Base-by-base conservation (phyloP, 495 filamentous ascomycete species). In the Beverwykella pulmonaria region DNA sequence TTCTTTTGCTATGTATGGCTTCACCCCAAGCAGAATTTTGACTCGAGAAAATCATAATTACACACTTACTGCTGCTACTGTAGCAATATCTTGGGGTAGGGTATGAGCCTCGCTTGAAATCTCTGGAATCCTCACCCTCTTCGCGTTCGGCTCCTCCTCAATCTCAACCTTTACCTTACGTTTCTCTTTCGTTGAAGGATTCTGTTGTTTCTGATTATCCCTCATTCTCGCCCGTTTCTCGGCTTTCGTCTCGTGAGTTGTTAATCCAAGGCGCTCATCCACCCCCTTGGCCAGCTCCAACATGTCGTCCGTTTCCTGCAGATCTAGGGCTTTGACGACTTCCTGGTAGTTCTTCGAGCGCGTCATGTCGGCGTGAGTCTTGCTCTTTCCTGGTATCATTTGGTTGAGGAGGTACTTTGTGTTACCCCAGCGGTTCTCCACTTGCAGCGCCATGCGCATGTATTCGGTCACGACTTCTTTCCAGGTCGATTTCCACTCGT, bases 321-420 rank as follows among this genome's bases (percentile, higher is more conserved):
- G 82, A 23, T 81, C 81, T 23, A 98, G 74, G 19, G 79, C 73
- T 60, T 84, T 80, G 65, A 89, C 90, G 14, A 86, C 67, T 54
- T 88, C 85, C 9, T 73, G 74, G 70, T 96, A 93, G 54, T 82
- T 85, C 76, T 86, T 90, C 54, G 80, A 81, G 17, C 64, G 52
- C 53, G 80, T 82, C 36, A 93, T 77, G 15, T 76, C 61, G 48
- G 77, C 78, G 76, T 86, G 90, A 0, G 76, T 77, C 34, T 82
- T 75, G 53, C 82, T 73, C 77, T 94, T 97, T 3, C 93, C 92
- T 0, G 92, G 90, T 29, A 98, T 84, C 69, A 97, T 79, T 70
- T 95, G 91, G 29, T 82, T 82, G n/a, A 98, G 83, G 22, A 91
- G 78, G 72, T 87, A 98, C 73, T 98, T 98, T 7, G 92, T 96